These are phyloP conservation scores for Quercus mongolica DNA, from an alignment of 306 rosid genomes.

Conservation along the genomic window DNA sequence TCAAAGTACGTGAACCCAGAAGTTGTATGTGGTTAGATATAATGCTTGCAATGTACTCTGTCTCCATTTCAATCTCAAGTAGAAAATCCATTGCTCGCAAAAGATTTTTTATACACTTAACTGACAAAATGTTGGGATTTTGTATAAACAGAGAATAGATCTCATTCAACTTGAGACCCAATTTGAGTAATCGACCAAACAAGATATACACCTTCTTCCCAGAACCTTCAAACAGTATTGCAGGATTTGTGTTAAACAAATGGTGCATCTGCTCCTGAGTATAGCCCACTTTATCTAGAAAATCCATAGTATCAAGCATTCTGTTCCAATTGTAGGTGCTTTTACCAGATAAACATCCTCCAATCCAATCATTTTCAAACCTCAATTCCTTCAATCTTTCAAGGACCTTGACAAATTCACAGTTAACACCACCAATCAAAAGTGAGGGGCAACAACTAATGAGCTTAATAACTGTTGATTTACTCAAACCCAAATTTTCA, in stretches of 20 bases:
- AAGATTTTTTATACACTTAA: constrained; percentile 38
- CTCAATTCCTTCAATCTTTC: constrained; percentile 49
- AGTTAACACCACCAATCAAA: constrained; percentile 45
- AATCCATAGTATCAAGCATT: constrained; percentile 53
- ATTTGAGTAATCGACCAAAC: constrained; percentile 45
- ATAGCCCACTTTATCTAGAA: constrained; percentile 54
- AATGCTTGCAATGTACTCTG: constrained; percentile 44
- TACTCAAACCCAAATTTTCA: constrained; percentile 68
- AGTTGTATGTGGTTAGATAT: constrained; percentile 41
- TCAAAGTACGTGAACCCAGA: constrained; percentile 39
- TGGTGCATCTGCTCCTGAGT: constrained; percentile 38
- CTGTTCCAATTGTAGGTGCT: constrained; percentile 53
- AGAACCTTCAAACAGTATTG: constrained; percentile 53
- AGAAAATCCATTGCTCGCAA: constrained; percentile 48
- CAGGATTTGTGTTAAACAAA: constrained; percentile 54
- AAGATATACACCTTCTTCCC: constrained; percentile 52
- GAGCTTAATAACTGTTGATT: constrained; percentile 44
- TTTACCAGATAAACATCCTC: constrained; percentile 36
- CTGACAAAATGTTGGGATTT: constrained; percentile 45
- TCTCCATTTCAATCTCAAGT: constrained; percentile 50
- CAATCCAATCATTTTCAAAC: constrained; percentile 59
- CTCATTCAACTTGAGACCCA: constrained; percentile 45
- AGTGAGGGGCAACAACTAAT: constrained; percentile 64
- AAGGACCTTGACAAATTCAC: constrained; percentile 46
- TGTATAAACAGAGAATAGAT: constrained; percentile 42